Conservation (phyloP, 2,329 filamentous ascomycete genomes). For the Daldinia sp. region DNA sequence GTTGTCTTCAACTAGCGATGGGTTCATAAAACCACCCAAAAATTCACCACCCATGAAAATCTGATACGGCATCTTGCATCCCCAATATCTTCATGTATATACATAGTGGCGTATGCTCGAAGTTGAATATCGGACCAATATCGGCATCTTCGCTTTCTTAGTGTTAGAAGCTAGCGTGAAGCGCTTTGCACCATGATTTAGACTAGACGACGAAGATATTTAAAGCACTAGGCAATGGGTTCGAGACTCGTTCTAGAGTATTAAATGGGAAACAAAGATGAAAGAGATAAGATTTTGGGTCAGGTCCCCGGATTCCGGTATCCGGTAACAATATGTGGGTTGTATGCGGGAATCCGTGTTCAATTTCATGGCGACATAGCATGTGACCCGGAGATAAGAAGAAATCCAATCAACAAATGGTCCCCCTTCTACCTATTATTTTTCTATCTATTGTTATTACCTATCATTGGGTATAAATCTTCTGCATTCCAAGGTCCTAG, state of each 20-base stretch:
- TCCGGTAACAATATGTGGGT: constrained; percentile 5
- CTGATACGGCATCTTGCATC: background rate
- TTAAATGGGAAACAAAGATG: constrained; percentile 4
- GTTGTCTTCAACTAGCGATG: constrained; percentile 73
- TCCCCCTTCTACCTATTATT: background rate
- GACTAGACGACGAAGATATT: background rate
- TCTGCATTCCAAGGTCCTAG: background rate
- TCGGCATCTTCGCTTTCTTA: background rate
- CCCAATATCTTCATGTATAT: background rate
- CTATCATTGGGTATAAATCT: background rate
- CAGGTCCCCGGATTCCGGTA: constrained; percentile 10
- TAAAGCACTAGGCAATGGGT: background rate
- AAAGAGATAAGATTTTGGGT: constrained; percentile 7
- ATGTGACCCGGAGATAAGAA: constrained; percentile 35
- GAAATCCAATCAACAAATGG: background rate
- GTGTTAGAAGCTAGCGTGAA: background rate
- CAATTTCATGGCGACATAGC: constrained; percentile 28
- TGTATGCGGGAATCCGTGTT: constrained; percentile 14
- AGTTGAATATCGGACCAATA: background rate
- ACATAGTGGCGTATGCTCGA: background rate
- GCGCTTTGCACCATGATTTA: background rate
- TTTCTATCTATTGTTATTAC: background rate
- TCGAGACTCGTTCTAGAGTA: background rate
- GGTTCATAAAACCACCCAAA: background rate
- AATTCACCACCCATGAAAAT: too few species aligned